These are phyloP conservation scores for Mycena vitilis DNA, from an alignment of 768 basidiomycete species.

Conservation along the genomic window DNA sequence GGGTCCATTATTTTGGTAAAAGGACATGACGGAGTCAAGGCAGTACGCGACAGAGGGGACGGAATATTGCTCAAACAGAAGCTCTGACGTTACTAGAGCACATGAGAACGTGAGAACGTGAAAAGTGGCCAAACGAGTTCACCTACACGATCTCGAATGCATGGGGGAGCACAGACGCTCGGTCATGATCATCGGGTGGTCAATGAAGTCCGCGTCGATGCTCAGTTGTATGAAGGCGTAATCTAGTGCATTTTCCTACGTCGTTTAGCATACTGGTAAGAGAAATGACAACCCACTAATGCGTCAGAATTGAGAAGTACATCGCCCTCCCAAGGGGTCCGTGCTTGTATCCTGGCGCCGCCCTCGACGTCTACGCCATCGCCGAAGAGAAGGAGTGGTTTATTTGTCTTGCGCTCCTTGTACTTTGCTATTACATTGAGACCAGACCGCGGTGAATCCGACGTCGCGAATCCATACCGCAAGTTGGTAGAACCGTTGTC, in stretches of 20 bases:
- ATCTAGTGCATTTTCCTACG: slow-evolving; percentile 94
- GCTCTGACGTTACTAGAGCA: slow-evolving; percentile 87
- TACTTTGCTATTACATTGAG: slow-evolving; percentile 86
- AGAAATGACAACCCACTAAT: slow-evolving; percentile 69
- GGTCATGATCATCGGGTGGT: slow-evolving; percentile 94
- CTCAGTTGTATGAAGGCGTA: slow-evolving; percentile 90
- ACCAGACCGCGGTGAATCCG: slow-evolving; percentile 64
- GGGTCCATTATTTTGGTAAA: slow-evolving; percentile 80
- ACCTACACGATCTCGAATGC: slow-evolving; percentile 87
- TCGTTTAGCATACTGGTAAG: slow-evolving; percentile 36
- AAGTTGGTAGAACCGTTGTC: slow-evolving; percentile 90
- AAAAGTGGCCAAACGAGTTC: slow-evolving; percentile 1
- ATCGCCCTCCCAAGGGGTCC: slow-evolving; percentile 94
- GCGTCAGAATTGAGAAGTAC: slow-evolving; percentile 92
- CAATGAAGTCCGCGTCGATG: slow-evolving; percentile 78
- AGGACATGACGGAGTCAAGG: slow-evolving; percentile 92
- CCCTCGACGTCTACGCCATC: slow-evolving; percentile 89
- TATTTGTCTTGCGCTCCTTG: slow-evolving; percentile 89
- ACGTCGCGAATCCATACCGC: slow-evolving; percentile 85
- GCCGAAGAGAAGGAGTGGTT: slow-evolving; percentile 88
- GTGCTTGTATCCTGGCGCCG: slow-evolving; percentile 80
- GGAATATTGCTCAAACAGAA: slow-evolving; percentile 93
- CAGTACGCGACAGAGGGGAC: slow-evolving; percentile 90
- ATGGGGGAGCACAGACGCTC: slow-evolving; percentile 90
- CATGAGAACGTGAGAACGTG: slow-evolving; percentile 9